A percentile compares a stretch with the other conserved stretches of the same genome.
phyloP scores from a whole-genome alignment of 2,329 filamentous ascomycete genomes.

The Escovopsis sp. region DNA sequence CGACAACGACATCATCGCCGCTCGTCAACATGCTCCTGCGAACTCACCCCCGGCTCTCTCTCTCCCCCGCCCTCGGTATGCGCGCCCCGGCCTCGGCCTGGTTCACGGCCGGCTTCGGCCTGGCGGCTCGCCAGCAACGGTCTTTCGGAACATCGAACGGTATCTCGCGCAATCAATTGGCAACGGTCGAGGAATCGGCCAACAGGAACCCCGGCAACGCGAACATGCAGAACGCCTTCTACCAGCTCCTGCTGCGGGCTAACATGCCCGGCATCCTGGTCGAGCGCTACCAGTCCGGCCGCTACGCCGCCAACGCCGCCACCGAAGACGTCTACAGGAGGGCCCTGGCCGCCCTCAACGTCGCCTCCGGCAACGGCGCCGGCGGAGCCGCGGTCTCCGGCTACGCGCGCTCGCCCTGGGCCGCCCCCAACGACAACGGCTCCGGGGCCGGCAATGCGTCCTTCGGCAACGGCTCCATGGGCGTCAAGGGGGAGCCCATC shows the following conservation, averaged over 20 bases:
- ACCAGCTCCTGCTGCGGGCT: conserved; percentile 75
- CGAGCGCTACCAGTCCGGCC: conserved; percentile 74
- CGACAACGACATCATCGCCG: conserved; percentile 5
- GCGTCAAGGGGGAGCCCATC: conserved; percentile 69
- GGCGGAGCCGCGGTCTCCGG: conserved; percentile 9
- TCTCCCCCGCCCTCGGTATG: too few relatives aligned
- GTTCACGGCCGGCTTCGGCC: conserved; percentile 1
- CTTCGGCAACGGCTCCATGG: conserved; percentile 26
- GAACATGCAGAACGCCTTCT: conserved; percentile 83
- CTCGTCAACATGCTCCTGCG: conserved; percentile 13
- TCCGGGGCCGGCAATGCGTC: conserved; percentile 12
- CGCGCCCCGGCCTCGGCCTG: conserved; percentile 9
- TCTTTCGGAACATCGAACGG: conserved; percentile 29
- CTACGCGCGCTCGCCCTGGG: conserved; percentile 14
- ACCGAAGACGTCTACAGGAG: conserved; percentile 68
- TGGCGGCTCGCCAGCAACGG: conserved; percentile 7
- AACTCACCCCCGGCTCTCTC: conserved; percentile 9
- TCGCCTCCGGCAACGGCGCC: conserved; percentile 13
- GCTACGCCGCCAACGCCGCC: conserved; percentile 65
- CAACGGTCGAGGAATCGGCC: conserved; percentile 76
- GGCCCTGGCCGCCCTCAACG: conserved; percentile 38
- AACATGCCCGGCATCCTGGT: conserved; percentile 90
- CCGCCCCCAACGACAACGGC: conserved; percentile 15
- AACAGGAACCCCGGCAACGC: conserved; percentile 85
- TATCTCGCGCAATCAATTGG: conserved; percentile 51